Conservation (phyloP, 2,329 filamentous ascomycete genomes). For the Claviceps capensis region DNA sequence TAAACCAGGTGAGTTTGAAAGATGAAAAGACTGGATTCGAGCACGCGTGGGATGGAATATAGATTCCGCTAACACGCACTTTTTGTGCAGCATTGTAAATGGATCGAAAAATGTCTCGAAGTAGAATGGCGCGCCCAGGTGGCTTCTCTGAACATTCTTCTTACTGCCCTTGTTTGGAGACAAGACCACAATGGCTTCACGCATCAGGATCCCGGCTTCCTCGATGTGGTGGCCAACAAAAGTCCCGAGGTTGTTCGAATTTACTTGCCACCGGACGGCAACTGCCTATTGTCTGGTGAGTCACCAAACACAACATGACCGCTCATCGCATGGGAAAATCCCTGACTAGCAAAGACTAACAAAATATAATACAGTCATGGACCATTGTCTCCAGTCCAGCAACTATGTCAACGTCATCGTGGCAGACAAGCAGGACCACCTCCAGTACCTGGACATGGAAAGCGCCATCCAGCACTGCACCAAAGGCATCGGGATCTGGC, state of each 20-base stretch:
- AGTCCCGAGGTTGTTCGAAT: slow-evolving; percentile 68
- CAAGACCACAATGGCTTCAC: slow-evolving; percentile 79
- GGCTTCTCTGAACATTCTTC: slow-evolving; percentile 64
- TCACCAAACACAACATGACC: too few species aligned
- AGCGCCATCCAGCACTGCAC: slow-evolving; percentile 62
- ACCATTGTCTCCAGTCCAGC: slow-evolving; percentile 58
- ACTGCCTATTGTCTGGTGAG: slow-evolving; percentile 50
- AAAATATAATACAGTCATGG: slow-evolving; percentile 34
- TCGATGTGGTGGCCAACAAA: slow-evolving; percentile 69
- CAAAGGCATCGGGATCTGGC: slow-evolving; percentile 68
- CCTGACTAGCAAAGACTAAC: slow-evolving; percentile 1
- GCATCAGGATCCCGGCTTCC: slow-evolving; percentile 68
- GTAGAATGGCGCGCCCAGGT: slow-evolving; percentile 64
- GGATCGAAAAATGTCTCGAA: slow-evolving; percentile 71
- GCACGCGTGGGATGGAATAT: too few species aligned
- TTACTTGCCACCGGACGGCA: slow-evolving; percentile 68
- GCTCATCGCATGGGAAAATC: too few species aligned
- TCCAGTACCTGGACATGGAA: slow-evolving; percentile 64
- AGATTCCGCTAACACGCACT: slow-evolving; percentile 6
- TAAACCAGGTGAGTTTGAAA: slow-evolving; percentile 45
- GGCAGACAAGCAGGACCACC: slow-evolving; percentile 65
- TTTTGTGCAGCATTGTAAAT: slow-evolving; percentile 55
- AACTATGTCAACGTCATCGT: slow-evolving; percentile 78
- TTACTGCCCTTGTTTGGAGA: slow-evolving; percentile 67
- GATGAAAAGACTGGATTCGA: too few species aligned